Evolutionary conservation across 2,329 filamentous ascomycete species (phyloP), one percentile per base, ranked within the genome.

Genomic region (Xylaria sp.): DNA sequence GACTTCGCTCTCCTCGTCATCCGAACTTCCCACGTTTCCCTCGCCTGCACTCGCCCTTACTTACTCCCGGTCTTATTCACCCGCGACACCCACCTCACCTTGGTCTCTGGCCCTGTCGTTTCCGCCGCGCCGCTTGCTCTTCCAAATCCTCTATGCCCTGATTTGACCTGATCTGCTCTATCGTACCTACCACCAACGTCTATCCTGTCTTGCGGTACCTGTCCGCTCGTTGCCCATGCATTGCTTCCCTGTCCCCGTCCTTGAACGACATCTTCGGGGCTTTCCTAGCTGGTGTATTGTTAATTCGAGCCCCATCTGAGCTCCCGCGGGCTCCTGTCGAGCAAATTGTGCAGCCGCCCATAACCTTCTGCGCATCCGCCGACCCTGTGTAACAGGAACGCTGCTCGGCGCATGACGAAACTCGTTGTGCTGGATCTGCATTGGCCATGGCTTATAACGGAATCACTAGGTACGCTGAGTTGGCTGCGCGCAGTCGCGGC

Each of bases 221-320:
- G 46, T 41, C 44, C 49, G 54, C 57, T 53, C 55, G 44, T 65
- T 49, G 60, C 51, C n/a, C 60, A 65, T 65, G 63, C 57, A 64
- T 65, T 59, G 54, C 25, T 53, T 58, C 48, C 54, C 51, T 53
- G 46, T 60, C 31, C 33, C 51, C 54, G 51, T 58, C 46, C 43
- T 60, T 49, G 49, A 58, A 60, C 51, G 57, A 65, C 43, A 56
- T 65, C 37, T 54, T 37, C 63, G 60, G 56, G 54, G 54, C 46
- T 56, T 44, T 58, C 27, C 48, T 51, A 49, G 55, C 57, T 61
- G 48, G 53, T 55, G 33, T 64, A 56, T 38, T 35, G 35, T 31
- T 48, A 44, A 38, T 41, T 19, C 41, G 23, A 27, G 19, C 41
- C 29, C 37, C n/a, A 53, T 55, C 19, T 59, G 54, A 63, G 46